These are phyloP conservation scores for Sarocladiaceae sp. DNA, from an alignment of 2,329 filamentous ascomycete species.

Conservation along the genomic window DNA sequence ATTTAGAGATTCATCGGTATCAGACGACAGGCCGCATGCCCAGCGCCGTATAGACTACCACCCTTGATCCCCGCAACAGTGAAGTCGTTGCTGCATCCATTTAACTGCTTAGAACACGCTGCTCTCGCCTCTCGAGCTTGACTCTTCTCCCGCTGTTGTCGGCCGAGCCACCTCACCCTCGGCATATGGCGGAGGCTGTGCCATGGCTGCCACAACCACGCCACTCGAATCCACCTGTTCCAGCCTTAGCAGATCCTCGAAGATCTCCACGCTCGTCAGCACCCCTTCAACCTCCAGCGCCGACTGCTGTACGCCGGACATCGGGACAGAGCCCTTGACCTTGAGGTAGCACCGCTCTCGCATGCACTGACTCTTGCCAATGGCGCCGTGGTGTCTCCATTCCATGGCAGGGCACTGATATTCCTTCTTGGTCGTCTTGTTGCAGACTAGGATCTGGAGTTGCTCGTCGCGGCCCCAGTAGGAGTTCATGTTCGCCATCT, in stretches of 20 bases:
- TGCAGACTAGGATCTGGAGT: background rate
- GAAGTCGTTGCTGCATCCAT: no score
- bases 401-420: slow-evolving; percentile 2
- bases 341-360: background rate
- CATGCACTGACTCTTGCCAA: slow-evolving; percentile 4
- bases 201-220: slow-evolving; percentile 3
- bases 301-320: background rate
- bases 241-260: slow-evolving; percentile 6
- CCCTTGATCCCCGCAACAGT: no score
- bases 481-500: slow-evolving; percentile 10
- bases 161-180: background rate
- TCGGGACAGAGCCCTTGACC: background rate
- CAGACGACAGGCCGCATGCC: no score
- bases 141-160: background rate
- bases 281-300: slow-evolving; percentile 12
- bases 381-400: slow-evolving; percentile 10
- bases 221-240: slow-evolving; percentile 9
- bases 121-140: background rate
- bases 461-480: background rate
- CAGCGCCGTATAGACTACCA: no score
- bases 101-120: no score
- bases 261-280: slow-evolving; percentile 14
- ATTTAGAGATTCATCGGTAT: no score
- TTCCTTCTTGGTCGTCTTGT: background rate
- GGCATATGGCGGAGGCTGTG: slow-evolving; percentile 15